phyloP scores from a whole-genome alignment of 2,329 filamentous ascomycete genomes.

The Ustulina deusta region DNA sequence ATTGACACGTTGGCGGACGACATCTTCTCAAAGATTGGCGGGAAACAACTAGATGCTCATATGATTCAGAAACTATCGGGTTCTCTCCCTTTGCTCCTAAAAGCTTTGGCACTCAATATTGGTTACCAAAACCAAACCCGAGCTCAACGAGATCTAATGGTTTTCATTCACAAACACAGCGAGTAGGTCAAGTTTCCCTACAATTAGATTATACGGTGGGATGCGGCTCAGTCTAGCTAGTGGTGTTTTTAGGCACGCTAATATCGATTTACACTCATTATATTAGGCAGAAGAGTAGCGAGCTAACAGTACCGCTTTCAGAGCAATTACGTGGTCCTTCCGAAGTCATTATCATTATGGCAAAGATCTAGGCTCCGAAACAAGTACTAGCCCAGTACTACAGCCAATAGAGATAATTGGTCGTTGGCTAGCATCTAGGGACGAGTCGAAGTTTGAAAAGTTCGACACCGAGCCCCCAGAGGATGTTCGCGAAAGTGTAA shows the following conservation, averaged over 20 bases:
- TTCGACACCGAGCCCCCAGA: not conserved
- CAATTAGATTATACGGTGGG: not conserved
- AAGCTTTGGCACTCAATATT: slow-evolving; percentile 14
- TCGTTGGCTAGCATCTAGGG: slow-evolving; percentile 12
- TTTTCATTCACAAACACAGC: slow-evolving; percentile 20
- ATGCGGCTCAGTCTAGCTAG: not conserved
- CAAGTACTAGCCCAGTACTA: not conserved
- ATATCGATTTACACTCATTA: too few relatives aligned
- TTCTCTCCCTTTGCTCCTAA: slow-evolving; percentile 11
- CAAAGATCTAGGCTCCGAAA: not conserved
- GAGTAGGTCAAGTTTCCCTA: slow-evolving; percentile 2
- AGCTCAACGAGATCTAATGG: slow-evolving; percentile 12
- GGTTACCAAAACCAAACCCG: slow-evolving; percentile 12
- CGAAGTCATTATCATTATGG: not conserved
- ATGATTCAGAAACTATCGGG: slow-evolving; percentile 5
- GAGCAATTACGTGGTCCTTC: slow-evolving; percentile 7
- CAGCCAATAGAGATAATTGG: slow-evolving; percentile 10
- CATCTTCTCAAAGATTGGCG: slow-evolving; percentile 2
- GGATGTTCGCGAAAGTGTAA: not conserved
- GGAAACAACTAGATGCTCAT: not conserved
- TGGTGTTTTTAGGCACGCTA: not conserved
- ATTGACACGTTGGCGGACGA: slow-evolving; percentile 7
- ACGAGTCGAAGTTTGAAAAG: slow-evolving; percentile 1
- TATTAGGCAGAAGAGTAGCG: not conserved
- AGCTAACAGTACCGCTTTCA: not conserved